Percentiles rank a stretch among this genome's conserved stretches.
These are phyloP conservation scores for Candida fluviatilis DNA, from an alignment of 805 yeast genomes.

Conservation along the genomic window DNA sequence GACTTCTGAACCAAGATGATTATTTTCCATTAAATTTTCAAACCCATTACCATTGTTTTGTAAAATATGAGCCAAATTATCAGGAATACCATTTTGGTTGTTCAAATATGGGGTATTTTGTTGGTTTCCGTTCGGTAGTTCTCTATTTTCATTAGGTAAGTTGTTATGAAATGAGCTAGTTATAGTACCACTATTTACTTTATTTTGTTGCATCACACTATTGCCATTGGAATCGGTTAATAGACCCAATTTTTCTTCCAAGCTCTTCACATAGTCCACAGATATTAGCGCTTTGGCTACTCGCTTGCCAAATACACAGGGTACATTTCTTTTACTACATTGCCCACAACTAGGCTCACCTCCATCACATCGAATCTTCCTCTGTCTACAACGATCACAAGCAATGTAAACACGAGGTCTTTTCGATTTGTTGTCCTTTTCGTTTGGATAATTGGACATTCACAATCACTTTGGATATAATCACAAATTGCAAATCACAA, in stretches of 20 bases:
- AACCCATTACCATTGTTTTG: too few species aligned
- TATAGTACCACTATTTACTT: too few species aligned
- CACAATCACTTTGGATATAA: not conserved
- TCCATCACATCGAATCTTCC: slow-evolving; percentile 11
- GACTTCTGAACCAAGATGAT: slow-evolving; percentile 1
- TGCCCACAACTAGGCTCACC: slow-evolving; percentile 8
- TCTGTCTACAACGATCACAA: slow-evolving; percentile 10
- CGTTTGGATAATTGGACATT: not conserved
- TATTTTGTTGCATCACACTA: too few species aligned
- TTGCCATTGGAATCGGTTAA: too few species aligned
- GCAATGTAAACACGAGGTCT: slow-evolving; percentile 8
- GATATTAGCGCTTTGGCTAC: slow-evolving; percentile 7
- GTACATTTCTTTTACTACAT: slow-evolving; percentile 6
- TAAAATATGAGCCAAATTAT: too few species aligned
- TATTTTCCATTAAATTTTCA: too few species aligned
- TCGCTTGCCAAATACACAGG: slow-evolving; percentile 6
- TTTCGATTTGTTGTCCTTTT: not conserved
- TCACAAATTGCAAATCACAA: not conserved
- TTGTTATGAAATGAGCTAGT: too few species aligned
- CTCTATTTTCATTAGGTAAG: too few species aligned
- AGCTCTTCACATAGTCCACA: slow-evolving; percentile 8
- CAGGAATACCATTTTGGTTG: too few species aligned
- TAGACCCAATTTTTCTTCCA: slow-evolving; percentile 8
- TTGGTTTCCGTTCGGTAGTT: too few species aligned
- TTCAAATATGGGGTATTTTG: too few species aligned